Conservation (phyloP, 1,284 basidiomycete species). For the Cryptococcus depauperatus region DNA sequence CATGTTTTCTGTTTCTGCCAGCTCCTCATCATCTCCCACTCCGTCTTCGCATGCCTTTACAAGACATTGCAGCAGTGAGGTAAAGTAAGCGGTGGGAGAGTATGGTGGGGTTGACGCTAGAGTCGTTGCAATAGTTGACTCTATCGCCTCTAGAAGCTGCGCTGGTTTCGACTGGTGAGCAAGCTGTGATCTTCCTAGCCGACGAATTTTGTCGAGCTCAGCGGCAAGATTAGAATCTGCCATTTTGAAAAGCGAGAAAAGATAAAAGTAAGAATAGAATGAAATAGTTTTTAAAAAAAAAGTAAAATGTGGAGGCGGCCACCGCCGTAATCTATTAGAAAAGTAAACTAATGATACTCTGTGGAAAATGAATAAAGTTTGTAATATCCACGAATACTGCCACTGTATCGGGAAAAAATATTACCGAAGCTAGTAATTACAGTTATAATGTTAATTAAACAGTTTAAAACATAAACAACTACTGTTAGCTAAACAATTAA, state of each 20-base stretch:
- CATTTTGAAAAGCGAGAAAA: background rate
- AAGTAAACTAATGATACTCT: too few species aligned
- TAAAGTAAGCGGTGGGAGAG: constrained; percentile 79
- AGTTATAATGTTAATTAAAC: too few species aligned
- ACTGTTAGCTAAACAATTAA: too few species aligned
- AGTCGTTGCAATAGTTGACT: constrained; percentile 60
- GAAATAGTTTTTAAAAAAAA: background rate
- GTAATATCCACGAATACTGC: too few species aligned
- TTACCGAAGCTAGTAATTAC: too few species aligned
- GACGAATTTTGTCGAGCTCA: constrained; percentile 75
- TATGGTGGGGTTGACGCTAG: constrained; percentile 56
- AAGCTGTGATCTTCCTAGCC: constrained; percentile 71
- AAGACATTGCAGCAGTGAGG: constrained; percentile 57
- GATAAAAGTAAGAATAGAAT: background rate
- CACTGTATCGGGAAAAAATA: too few species aligned
- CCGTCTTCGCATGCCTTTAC: constrained; percentile 40
- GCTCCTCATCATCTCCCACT: constrained; percentile 35
- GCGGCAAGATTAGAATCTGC: constrained; percentile 21
- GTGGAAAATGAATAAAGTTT: too few species aligned
- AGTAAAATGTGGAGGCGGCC: background rate
- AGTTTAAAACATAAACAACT: too few species aligned
- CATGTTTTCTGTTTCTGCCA: constrained; percentile 42
- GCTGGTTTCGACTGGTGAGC: constrained; percentile 87
- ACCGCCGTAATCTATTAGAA: too few species aligned
- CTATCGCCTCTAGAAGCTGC: constrained; percentile 77